A percentile compares a stretch with the other conserved stretches of the same genome.
These are phyloP conservation scores for Plasmodium ovale DNA, from an alignment of 169 alveolate genomes.

Conservation along the genomic window DNA sequence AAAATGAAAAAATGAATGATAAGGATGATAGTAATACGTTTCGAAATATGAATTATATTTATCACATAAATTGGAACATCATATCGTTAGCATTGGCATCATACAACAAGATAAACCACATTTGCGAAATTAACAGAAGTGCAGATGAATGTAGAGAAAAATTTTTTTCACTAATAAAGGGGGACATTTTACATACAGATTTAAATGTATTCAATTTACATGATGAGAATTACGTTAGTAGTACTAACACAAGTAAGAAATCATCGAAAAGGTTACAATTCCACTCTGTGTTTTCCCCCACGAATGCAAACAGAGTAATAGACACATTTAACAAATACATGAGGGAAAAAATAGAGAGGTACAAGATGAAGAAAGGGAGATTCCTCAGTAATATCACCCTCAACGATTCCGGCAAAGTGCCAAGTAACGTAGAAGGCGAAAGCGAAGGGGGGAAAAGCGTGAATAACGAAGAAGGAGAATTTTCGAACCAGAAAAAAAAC, in stretches of 20 bases:
- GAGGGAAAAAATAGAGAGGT: slow-evolving; percentile 23
- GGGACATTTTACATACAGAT: background rate
- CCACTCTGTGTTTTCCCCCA: slow-evolving; percentile 36
- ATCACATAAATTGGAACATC: slow-evolving; percentile 64
- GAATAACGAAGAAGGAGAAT: background rate
- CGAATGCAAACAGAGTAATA: slow-evolving; percentile 16
- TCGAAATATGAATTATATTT: slow-evolving; percentile 1
- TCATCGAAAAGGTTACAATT: slow-evolving; percentile 26
- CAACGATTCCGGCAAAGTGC: background rate
- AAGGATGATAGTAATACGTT: slow-evolving; percentile 1
- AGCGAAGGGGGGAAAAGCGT: background rate
- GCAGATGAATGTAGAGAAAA: slow-evolving; percentile 66
- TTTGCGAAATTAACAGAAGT: slow-evolving; percentile 36
- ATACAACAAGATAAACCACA: slow-evolving; percentile 55
- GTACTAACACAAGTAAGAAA: slow-evolving; percentile 17
- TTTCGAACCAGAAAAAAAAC: background rate
- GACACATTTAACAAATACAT: slow-evolving; percentile 32
- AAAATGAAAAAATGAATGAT: background rate
- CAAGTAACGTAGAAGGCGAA: background rate
- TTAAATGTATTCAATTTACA: background rate
- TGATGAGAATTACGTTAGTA: slow-evolving; percentile 20
- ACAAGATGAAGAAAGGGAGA: background rate
- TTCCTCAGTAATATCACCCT: background rate
- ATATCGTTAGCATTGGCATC: slow-evolving; percentile 68
- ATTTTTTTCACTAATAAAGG: slow-evolving; percentile 40